Conservation (phyloP, 495 filamentous ascomycete species). For the Filosporella fistucella region DNA sequence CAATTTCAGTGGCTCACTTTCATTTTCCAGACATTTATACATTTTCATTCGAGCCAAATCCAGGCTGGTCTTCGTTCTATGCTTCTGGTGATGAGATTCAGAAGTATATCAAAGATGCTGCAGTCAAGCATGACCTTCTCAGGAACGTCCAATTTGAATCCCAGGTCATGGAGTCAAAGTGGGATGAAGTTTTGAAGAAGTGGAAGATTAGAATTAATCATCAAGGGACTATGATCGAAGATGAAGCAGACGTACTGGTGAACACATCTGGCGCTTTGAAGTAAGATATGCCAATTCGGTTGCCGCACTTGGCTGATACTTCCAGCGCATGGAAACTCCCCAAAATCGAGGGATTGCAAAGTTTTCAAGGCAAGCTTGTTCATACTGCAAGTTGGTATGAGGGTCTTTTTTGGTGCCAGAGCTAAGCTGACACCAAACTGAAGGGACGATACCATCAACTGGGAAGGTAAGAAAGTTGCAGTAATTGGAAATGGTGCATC, state of each 20-base stretch:
- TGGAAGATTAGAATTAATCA: slow-evolving; percentile 35
- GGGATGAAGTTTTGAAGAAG: slow-evolving; percentile 38
- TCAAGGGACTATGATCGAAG: slow-evolving; percentile 43
- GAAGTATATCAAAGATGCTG: slow-evolving; percentile 47
- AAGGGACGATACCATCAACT: slow-evolving; percentile 37
- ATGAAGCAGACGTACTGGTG: slow-evolving; percentile 51
- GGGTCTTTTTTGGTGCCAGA: background rate
- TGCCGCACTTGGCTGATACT: background rate
- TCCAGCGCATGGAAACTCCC: slow-evolving; percentile 35
- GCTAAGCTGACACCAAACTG: slow-evolving; percentile 1
- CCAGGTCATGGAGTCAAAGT: slow-evolving; percentile 38
- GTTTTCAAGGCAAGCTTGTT: slow-evolving; percentile 35
- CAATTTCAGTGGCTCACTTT: background rate
- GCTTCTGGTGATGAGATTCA: slow-evolving; percentile 48
- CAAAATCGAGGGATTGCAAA: slow-evolving; percentile 31
- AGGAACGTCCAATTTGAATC: slow-evolving; percentile 35
- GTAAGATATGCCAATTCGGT: background rate
- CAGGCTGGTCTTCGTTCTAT: slow-evolving; percentile 50
- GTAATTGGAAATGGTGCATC: slow-evolving; percentile 51
- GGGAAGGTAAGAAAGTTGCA: slow-evolving; percentile 37
- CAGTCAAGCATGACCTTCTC: slow-evolving; percentile 43
- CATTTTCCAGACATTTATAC: slow-evolving; percentile 32
- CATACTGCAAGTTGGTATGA: slow-evolving; percentile 20
- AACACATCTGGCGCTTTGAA: slow-evolving; percentile 18
- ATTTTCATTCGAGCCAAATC: slow-evolving; percentile 46